phyloP scores from a whole-genome alignment of 2,329 filamentous ascomycete genomes.

The Arthroderma uncinatum region DNA sequence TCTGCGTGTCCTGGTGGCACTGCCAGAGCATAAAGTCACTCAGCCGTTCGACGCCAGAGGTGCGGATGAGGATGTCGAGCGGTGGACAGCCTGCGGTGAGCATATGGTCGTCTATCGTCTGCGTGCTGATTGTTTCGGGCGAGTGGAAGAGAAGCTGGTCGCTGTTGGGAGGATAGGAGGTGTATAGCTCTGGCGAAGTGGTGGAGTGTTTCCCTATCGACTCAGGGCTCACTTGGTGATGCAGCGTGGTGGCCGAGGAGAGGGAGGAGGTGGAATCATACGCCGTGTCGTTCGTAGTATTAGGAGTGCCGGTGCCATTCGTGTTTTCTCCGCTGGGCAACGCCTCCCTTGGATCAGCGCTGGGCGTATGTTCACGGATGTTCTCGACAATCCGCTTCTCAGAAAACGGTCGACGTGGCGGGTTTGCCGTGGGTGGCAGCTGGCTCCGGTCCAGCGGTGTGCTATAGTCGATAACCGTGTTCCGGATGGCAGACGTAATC shows the following conservation, averaged over 20 bases:
- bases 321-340: not conserved
- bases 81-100: slow-evolving; percentile 80
- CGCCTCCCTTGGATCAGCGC: slow-evolving; percentile 38
- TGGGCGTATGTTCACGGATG: slow-evolving; percentile 56
- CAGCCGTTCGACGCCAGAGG: slow-evolving; percentile 80
- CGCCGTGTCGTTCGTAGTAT: slow-evolving; percentile 1
- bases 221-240: slow-evolving; percentile 27
- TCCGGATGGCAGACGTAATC: slow-evolving; percentile 79
- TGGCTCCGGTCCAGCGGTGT: slow-evolving; percentile 47
- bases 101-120: slow-evolving; percentile 73
- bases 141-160: slow-evolving; percentile 46
- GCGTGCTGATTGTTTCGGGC: slow-evolving; percentile 73
- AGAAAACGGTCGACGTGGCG: slow-evolving; percentile 60
- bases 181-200: slow-evolving; percentile 11
- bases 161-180: slow-evolving; percentile 16
- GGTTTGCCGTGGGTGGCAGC: slow-evolving; percentile 27
- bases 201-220: slow-evolving; percentile 19
- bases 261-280: slow-evolving; percentile 22
- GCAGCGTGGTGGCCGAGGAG: slow-evolving; percentile 41
- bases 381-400: slow-evolving; percentile 78
- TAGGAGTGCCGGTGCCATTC: slow-evolving; percentile 5
- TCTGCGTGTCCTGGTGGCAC: slow-evolving; percentile 80
- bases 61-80: slow-evolving; percentile 80
- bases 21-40: slow-evolving; percentile 99
- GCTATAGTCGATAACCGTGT: slow-evolving; percentile 78